Evolutionary conservation across 163 green algal genomes (phyloP).

Genomic region (Scenedesmus sp.): DNA sequence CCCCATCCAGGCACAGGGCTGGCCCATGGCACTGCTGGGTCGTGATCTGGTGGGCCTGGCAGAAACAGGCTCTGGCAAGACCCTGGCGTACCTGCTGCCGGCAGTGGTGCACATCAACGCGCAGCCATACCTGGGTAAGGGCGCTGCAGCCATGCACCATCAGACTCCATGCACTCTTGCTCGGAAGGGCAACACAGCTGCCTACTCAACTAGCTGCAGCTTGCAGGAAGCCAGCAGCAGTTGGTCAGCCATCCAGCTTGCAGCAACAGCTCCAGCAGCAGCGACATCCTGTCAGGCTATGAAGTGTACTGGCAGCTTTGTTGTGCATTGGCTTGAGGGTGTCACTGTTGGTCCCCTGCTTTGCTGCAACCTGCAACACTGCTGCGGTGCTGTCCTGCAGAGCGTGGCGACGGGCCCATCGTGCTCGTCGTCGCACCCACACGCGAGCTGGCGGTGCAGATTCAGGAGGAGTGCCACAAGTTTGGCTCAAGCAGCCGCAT

Average conservation of each 20-base stretch:
- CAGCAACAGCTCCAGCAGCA: background rate
- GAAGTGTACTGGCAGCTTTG: background rate
- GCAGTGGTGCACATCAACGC: conserved; percentile 98
- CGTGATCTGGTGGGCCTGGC: conserved; percentile 96
- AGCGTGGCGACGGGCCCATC: conserved; percentile 88
- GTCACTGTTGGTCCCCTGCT: too few species aligned
- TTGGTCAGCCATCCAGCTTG: background rate
- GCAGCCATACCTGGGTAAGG: conserved; percentile 65
- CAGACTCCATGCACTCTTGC: too few species aligned
- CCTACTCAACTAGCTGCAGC: too few species aligned
- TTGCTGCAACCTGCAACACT: background rate
- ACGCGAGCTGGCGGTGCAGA: conserved; percentile 97
- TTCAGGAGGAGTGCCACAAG: conserved; percentile 93
- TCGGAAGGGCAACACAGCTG: too few species aligned
- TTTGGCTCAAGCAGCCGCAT: conserved; percentile 94
- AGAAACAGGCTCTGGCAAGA: conserved; percentile 98
- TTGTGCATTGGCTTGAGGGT: background rate
- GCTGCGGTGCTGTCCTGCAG: conserved; percentile 50
- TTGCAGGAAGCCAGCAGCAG: background rate
- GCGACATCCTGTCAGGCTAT: background rate
- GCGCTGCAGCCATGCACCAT: background rate
- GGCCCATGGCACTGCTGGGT: conserved; percentile 96
- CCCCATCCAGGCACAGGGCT: conserved; percentile 96
- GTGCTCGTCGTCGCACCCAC: conserved; percentile 94
- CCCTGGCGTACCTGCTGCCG: conserved; percentile 96